Percentiles rank a stretch among this genome's conserved stretches.
Conservation (phyloP, 208 protist species). For the Leishmania gerbilli region DNA sequence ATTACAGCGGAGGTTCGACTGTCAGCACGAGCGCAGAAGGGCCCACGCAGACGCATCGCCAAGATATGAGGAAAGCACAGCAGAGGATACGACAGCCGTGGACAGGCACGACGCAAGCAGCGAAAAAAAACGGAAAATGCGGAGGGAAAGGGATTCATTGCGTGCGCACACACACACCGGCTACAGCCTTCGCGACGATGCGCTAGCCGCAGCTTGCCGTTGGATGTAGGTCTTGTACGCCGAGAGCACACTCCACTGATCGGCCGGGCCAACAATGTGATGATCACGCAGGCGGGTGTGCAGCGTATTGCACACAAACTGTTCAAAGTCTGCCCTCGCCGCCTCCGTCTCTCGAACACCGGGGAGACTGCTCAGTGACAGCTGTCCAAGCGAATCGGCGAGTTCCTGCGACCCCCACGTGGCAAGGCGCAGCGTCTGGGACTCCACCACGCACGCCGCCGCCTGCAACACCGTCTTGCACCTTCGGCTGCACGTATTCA, state of each 20-base stretch:
- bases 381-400: slow-evolving; percentile 19
- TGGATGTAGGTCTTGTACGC: slow-evolving; percentile 9
- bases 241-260: slow-evolving; percentile 22
- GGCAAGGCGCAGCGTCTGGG: slow-evolving; percentile 18
- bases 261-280: neutral
- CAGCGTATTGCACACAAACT: slow-evolving; percentile 18
- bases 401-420: slow-evolving; percentile 28
- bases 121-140: neutral
- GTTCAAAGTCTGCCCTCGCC: neutral
- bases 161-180: neutral
- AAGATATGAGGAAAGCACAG: slow-evolving; percentile 1
- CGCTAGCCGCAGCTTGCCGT: neutral
- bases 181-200: neutral
- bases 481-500: slow-evolving; percentile 19
- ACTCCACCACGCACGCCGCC: slow-evolving; percentile 23
- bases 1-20: neutral
- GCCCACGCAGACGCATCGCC: neutral
- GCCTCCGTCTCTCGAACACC: neutral
- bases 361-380: slow-evolving; percentile 9
- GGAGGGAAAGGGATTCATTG: no score
- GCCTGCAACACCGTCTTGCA: slow-evolving; percentile 17
- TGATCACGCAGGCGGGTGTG: slow-evolving; percentile 9
- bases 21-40: neutral
- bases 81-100: neutral
- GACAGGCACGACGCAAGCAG: neutral